phyloP scores from a whole-genome alignment of 805 yeast species.

The Lipomyces orientalis region DNA sequence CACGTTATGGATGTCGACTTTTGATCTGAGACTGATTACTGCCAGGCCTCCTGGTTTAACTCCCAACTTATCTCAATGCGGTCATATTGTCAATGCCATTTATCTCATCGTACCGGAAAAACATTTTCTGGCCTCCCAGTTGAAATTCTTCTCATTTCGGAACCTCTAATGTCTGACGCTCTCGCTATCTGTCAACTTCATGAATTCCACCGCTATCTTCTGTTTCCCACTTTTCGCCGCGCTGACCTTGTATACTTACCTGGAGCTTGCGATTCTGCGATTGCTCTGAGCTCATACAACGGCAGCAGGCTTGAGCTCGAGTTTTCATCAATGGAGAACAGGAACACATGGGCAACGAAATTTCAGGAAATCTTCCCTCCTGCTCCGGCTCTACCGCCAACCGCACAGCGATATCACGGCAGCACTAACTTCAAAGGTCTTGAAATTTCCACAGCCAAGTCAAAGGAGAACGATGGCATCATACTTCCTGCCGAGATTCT shows the following conservation, averaged over 20 bases:
- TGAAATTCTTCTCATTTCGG: slow-evolving; percentile 31
- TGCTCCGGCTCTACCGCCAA: slow-evolving; percentile 25
- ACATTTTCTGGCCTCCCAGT: slow-evolving; percentile 36
- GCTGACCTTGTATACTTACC: slow-evolving; percentile 29
- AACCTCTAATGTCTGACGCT: slow-evolving; percentile 28
- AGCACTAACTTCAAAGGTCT: slow-evolving; percentile 16
- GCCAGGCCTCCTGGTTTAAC: slow-evolving; percentile 28
- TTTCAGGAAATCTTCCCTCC: slow-evolving; percentile 28
- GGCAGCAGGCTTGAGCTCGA: slow-evolving; percentile 26
- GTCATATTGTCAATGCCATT: slow-evolving; percentile 34
- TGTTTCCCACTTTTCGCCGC: slow-evolving; percentile 33
- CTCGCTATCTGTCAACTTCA: slow-evolving; percentile 35
- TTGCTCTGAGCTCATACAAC: slow-evolving; percentile 28
- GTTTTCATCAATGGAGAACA: slow-evolving; percentile 30
- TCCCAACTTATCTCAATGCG: slow-evolving; percentile 28
- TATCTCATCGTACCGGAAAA: slow-evolving; percentile 32
- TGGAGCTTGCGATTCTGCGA: neutral
- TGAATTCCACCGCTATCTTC: slow-evolving; percentile 31
- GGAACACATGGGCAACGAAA: slow-evolving; percentile 24
- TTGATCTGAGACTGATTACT: neutral
- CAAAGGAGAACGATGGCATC: slow-evolving; percentile 5
- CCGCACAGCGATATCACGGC: slow-evolving; percentile 2
- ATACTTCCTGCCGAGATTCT: slow-evolving; percentile 22
- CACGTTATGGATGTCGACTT: neutral
- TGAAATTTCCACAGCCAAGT: slow-evolving; percentile 18